Base-by-base conservation (phyloP, 768 basidiomycete species). In the Macrolepiota fuliginosa region DNA sequence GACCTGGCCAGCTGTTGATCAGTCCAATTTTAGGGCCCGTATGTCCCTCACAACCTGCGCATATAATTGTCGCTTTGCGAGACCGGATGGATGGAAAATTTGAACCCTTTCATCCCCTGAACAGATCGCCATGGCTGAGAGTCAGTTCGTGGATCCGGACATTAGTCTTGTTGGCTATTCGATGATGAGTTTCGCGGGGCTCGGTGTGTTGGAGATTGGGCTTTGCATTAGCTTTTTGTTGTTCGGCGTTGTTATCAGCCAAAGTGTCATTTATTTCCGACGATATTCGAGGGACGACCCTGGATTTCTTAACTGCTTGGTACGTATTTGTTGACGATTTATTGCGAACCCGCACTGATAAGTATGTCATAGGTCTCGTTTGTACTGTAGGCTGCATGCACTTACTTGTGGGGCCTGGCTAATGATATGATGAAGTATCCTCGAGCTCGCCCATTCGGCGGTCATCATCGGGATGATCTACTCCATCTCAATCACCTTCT, bases 241-340 rank as follows among this genome's bases (percentile, higher is more conserved):
- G 19, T 57, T 57, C 45, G 56, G 56, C 7, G 56, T 57, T 7
- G 29, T 57, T 17, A 57, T 57, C 56, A 32, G 45, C n/a, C 56
- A 49, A 27, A 35, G 45, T 19, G 45, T 57, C 6, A 57, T 47
- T 12, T 57, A 57, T 36, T 49, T 57, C 27, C 42, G 32, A 35
- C 12, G 42, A 13, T 57, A 49, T 19, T 47, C 56, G 17, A 19
- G 37, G 12, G 11, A 47, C 45, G 56, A 57, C 22, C 40, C 56
- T 6, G 32, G 27, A 4, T 11, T 17, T 35, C 9, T 57, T 3
- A 46, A 19, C 13, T 47, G n/a, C 29, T 15, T 57, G 45, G 56
- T 49, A 13, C 32, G 56, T 24, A 4, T 12, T 15, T 5, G 1
- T 17, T 36, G 42, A 9, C 3, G 11, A 35, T 10, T 17, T 19